Evolutionary conservation across 352 stramenopile species (phyloP), one percentile per base, ranked within the genome.

Genomic region (Globisporangium cederbergense): DNA sequence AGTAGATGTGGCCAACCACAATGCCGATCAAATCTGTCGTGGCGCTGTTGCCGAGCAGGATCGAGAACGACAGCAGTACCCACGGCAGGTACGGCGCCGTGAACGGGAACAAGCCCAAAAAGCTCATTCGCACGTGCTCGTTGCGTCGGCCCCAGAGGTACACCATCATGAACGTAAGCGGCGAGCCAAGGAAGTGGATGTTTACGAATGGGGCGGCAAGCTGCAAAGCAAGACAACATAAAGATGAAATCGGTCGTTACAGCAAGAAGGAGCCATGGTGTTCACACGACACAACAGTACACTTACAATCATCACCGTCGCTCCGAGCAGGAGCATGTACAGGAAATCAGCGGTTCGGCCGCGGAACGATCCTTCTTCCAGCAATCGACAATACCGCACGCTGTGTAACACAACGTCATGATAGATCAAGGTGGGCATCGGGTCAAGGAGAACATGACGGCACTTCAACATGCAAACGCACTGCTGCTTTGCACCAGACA

Each of bases 101-200:
- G 78, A 99, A 99, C 10, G 92, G 95, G 56, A 99, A 97, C 28
- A 99, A 80, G 5, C 97, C 97, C 9, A 99, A 77, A 65, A 99
- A 98, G 58, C 82, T 98, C 96, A 99, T 99, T 66, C 93, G 86
- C 56, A 99, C 93, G 80, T 98, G 88, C 68, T 96, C 88, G 65
- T 98, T 98, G 40, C 89, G 81, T 63, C 97, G 77, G 36, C 96
- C 96, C 97, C 97, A 99, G 25, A 99, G 78, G 78, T 99, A 99
- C 5, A 99, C 90, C 97, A 99, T 99, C 97, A 99, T 99, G 72
- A 99, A 99, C n/a, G 97, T 98, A 28, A 99, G 80, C 16, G 97
- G 98, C 67, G 90, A 98, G 18, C 97, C 97, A 9, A 99, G 80
- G 76, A 99, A 99, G 64, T 98, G 94, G 43, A 99, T 97, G 69